These are phyloP conservation scores for Neurospora tetrasperma DNA, from an alignment of 495 filamentous ascomycete genomes.

Conservation along the genomic window DNA sequence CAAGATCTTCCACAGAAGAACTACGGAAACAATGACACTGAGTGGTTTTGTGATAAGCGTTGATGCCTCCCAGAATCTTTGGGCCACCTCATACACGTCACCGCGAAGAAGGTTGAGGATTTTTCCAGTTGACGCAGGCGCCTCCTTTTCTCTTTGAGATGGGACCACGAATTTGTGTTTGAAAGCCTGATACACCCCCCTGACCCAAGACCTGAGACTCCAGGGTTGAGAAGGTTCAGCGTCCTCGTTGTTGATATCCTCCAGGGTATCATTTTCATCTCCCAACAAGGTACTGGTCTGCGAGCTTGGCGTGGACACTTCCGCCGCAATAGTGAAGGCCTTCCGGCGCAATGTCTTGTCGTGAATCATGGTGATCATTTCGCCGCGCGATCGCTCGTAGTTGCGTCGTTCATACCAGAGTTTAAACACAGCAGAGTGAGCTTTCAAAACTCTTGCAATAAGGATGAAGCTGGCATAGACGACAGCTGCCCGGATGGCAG, in stretches of 20 bases:
- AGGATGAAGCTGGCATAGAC: conserved; percentile 57
- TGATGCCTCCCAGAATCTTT: conserved; percentile 71
- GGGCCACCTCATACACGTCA: conserved; percentile 76
- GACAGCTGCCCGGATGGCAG: conserved; percentile 45
- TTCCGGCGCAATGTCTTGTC: conserved; percentile 74
- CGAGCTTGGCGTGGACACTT: conserved; percentile 10
- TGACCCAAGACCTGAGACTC: conserved; percentile 6
- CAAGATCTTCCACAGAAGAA: conserved; percentile 63
- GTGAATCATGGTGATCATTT: conserved; percentile 82
- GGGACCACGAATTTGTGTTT: neutral
- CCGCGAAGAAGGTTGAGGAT: conserved; percentile 70
- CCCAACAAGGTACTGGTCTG: conserved; percentile 17
- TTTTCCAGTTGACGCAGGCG: conserved; percentile 67
- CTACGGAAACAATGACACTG: conserved; percentile 54
- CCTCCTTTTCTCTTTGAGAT: conserved; percentile 12
- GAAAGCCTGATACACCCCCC: neutral
- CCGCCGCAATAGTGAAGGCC: conserved; percentile 41
- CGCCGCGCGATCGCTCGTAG: conserved; percentile 72
- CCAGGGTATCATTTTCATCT: conserved; percentile 11
- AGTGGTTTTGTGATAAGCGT: conserved; percentile 57
- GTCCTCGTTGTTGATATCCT: conserved; percentile 13
- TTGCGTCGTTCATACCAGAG: conserved; percentile 62
- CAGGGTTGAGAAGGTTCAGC: conserved; percentile 1
- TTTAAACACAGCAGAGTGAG: conserved; percentile 57
- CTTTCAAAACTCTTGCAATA: conserved; percentile 45